Percentiles rank a stretch among this genome's conserved stretches.
Conservation (phyloP, 106 monocot genomes). For the Acorus calamus region DNA sequence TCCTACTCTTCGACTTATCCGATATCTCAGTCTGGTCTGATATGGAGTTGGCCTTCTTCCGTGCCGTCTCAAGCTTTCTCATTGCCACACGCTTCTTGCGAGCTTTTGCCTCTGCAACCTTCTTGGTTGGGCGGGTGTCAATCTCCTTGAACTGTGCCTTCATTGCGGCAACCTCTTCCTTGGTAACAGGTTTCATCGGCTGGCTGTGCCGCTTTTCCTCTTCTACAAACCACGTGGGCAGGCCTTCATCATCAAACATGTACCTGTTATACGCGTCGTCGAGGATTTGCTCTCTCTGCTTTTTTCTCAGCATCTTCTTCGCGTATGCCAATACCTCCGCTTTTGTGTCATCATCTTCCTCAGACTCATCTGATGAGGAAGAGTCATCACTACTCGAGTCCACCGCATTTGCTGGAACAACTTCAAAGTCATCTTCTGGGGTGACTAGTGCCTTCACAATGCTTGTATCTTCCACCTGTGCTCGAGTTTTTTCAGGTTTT, state of each 20-base stretch:
- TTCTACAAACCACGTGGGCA: slow-evolving; percentile 74
- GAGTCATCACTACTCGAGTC: slow-evolving; percentile 22
- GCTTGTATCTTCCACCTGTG: neutral
- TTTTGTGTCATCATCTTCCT: slow-evolving; percentile 53
- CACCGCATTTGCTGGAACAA: slow-evolving; percentile 57
- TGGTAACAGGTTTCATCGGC: slow-evolving; percentile 67
- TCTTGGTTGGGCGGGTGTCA: slow-evolving; percentile 84
- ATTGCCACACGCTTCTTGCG: slow-evolving; percentile 62
- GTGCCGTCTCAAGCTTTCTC: slow-evolving; percentile 73
- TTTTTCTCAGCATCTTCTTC: slow-evolving; percentile 94
- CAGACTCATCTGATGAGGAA: slow-evolving; percentile 47
- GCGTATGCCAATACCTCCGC: slow-evolving; percentile 83
- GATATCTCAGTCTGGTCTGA: slow-evolving; percentile 78
- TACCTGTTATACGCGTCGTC: slow-evolving; percentile 89
- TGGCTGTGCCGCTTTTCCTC: slow-evolving; percentile 75
- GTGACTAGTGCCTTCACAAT: neutral
- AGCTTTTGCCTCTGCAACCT: slow-evolving; percentile 89
- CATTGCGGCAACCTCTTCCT: slow-evolving; percentile 84
- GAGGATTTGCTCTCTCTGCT: slow-evolving; percentile 71
- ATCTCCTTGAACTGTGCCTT: slow-evolving; percentile 84
- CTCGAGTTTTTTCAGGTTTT: slow-evolving; percentile 5
- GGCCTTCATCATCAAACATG: slow-evolving; percentile 81
- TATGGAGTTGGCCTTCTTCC: slow-evolving; percentile 62
- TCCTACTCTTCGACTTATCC: slow-evolving; percentile 69
- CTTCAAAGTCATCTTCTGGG: slow-evolving; percentile 54